These are phyloP conservation scores for Apiospora rasikravindrae DNA, from an alignment of 2,329 filamentous ascomycete genomes.

Conservation along the genomic window DNA sequence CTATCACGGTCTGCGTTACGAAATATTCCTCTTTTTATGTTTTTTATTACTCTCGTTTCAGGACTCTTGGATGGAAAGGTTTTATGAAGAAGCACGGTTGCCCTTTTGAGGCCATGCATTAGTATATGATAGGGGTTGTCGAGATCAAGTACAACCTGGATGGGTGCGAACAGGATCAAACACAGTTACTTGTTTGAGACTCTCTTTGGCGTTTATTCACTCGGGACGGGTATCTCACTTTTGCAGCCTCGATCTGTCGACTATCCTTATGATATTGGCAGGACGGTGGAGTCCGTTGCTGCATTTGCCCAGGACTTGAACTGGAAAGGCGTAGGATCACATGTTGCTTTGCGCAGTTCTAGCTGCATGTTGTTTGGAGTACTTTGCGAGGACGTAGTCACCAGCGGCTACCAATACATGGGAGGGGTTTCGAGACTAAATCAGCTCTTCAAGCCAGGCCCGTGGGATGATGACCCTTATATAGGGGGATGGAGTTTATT, in stretches of 20 bases:
- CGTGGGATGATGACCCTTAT: background rate
- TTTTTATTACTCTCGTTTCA: conserved; percentile 17
- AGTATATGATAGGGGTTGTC: conserved; percentile 15
- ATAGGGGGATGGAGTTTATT: background rate
- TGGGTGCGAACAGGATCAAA: conserved; percentile 13
- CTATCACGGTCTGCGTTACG: conserved; percentile 14
- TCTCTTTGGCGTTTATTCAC: conserved; percentile 17
- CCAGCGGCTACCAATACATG: conserved; percentile 1
- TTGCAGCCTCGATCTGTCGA: conserved; percentile 2
- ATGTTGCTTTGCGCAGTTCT: conserved; percentile 11
- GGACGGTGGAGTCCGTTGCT: conserved; percentile 12
- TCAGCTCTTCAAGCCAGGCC: conserved; percentile 6
- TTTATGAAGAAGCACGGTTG: conserved; percentile 14
- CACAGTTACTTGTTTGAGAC: conserved; percentile 7
- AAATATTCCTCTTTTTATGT: conserved; percentile 15
- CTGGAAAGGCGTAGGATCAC: conserved; percentile 15
- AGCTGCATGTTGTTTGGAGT: conserved; percentile 12
- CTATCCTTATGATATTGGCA: conserved; percentile 1
- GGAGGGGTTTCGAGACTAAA: conserved; percentile 12
- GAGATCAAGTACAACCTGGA: conserved; percentile 11
- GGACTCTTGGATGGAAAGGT: conserved; percentile 14
- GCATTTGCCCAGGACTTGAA: conserved; percentile 9
- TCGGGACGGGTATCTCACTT: conserved; percentile 3
- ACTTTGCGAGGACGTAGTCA: conserved; percentile 14
- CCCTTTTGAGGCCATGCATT: conserved; percentile 9